Conservation (phyloP, 495 filamentous ascomycete species). For the Aspergillus asperescens region DNA sequence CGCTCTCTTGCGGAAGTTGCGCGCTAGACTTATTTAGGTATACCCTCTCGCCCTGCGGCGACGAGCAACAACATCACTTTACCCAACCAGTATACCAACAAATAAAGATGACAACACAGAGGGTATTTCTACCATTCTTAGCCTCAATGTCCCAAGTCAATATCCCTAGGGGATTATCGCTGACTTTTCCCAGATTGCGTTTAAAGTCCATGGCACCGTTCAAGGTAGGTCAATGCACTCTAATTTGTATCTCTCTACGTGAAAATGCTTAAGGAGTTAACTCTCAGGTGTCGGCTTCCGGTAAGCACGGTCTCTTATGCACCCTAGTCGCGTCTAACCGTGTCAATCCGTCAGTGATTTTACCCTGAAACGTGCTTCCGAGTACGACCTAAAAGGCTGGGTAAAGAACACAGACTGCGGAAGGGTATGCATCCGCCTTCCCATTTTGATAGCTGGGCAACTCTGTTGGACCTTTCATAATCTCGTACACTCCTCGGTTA, state of each 20-base stretch:
- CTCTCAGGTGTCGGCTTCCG: constrained; percentile 65
- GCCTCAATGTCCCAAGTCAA: not conserved
- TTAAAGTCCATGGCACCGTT: constrained; percentile 49
- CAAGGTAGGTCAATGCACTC: constrained; percentile 34
- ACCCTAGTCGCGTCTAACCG: not conserved
- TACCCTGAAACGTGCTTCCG: constrained; percentile 60
- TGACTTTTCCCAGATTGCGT: constrained; percentile 36
- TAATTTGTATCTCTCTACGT: not conserved
- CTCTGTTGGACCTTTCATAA: too few species aligned
- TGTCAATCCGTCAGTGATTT: constrained; percentile 51
- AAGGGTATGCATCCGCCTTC: constrained; percentile 44
- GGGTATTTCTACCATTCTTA: not conserved
- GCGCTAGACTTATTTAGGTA: not conserved
- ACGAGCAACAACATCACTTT: too few species aligned
- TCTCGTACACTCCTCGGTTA: not conserved
- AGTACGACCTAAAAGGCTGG: constrained; percentile 67
- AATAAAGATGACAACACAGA: constrained; percentile 13
- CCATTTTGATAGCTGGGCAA: not conserved
- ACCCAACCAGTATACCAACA: not conserved
- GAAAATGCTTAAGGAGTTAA: not conserved
- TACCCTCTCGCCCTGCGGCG: too few species aligned
- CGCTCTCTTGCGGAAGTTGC: too few species aligned
- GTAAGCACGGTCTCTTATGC: constrained; percentile 33
- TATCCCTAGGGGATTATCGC: not conserved
- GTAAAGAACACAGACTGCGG: constrained; percentile 71